Evolutionary conservation across 495 filamentous ascomycete genomes (phyloP).

Genomic region (Hypoxylon cercidicola): DNA sequence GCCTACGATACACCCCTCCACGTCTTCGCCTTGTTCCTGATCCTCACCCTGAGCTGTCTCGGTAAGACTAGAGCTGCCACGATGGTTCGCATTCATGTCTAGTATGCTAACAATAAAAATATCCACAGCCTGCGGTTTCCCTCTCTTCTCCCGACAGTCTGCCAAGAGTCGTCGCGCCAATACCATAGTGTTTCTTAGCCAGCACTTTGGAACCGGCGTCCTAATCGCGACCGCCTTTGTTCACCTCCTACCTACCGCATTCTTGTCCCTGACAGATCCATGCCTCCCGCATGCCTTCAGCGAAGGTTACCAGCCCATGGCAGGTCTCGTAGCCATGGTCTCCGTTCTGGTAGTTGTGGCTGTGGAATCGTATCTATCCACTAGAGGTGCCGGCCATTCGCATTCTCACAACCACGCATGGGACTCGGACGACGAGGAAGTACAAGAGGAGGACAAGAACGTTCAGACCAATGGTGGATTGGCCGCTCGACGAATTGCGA

Average conservation of each 20-base stretch:
- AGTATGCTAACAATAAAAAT: constrained; percentile 7
- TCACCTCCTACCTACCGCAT: constrained; percentile 84
- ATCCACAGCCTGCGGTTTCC: constrained; percentile 66
- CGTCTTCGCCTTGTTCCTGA: constrained; percentile 80
- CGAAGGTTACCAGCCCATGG: constrained; percentile 75
- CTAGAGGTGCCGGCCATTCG: constrained; percentile 63
- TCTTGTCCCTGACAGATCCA: constrained; percentile 79
- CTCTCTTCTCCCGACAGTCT: constrained; percentile 63
- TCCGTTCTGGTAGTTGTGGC: constrained; percentile 78
- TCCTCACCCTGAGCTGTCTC: constrained; percentile 75
- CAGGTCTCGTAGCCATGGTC: constrained; percentile 81
- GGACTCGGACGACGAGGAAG: constrained; percentile 52
- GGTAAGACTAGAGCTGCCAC: constrained; percentile 58
- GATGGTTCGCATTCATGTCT: constrained; percentile 19
- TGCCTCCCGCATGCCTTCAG: constrained; percentile 83
- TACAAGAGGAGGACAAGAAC: constrained; percentile 36
- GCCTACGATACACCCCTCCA: constrained; percentile 74
- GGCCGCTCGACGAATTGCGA: constrained; percentile 36
- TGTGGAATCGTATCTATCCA: constrained; percentile 80
- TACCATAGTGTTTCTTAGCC: constrained; percentile 74
- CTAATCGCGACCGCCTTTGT: constrained; percentile 91
- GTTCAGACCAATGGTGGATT: constrained; percentile 32
- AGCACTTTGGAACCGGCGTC: constrained; percentile 88
- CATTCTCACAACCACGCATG: constrained; percentile 57
- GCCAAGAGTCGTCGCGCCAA: constrained; percentile 56